Evolutionary conservation across 176 grass and related monocot species (phyloP).

Genomic region (Lolium multiflorum): DNA sequence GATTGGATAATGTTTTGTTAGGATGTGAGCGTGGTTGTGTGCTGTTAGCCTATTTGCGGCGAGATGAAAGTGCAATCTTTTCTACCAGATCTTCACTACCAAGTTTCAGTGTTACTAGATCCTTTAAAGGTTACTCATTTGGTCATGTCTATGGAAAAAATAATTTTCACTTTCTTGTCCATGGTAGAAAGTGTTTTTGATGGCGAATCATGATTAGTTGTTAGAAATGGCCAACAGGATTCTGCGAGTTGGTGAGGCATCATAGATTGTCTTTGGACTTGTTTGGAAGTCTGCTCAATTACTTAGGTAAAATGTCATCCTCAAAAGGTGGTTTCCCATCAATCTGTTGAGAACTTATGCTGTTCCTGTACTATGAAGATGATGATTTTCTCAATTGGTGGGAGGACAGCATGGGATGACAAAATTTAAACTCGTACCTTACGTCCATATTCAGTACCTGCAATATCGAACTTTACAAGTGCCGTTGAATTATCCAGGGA

Average conservation of each 20-base stretch:
- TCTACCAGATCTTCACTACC: constrained; percentile 39
- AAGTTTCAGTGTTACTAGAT: constrained; percentile 32
- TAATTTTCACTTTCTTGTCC: constrained; percentile 19
- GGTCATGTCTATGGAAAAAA: constrained; percentile 38
- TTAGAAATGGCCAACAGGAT: constrained; percentile 45
- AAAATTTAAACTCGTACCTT: constrained; percentile 23
- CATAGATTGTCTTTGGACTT: constrained; percentile 49
- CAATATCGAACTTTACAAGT: constrained; percentile 19
- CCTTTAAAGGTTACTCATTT: constrained; percentile 31
- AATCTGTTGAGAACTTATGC: constrained; percentile 30
- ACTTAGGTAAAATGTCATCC: constrained; percentile 55
- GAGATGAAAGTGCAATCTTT: background rate
- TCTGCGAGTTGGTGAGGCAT: constrained; percentile 52
- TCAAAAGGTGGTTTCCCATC: constrained; percentile 44
- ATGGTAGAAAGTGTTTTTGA: constrained; percentile 31
- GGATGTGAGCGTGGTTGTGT: background rate
- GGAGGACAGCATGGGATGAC: background rate
- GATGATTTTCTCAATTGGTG: constrained; percentile 29
- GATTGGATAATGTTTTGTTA: background rate
- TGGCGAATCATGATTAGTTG: constrained; percentile 46
- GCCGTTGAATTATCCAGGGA: constrained; percentile 2
- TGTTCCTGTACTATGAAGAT: constrained; percentile 40
- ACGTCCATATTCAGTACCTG: background rate
- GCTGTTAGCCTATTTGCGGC: background rate
- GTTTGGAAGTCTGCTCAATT: constrained; percentile 46